Base-by-base conservation (phyloP, 1,284 basidiomycete genomes). In the Cutaneotrichosporon spelunceum region DNA sequence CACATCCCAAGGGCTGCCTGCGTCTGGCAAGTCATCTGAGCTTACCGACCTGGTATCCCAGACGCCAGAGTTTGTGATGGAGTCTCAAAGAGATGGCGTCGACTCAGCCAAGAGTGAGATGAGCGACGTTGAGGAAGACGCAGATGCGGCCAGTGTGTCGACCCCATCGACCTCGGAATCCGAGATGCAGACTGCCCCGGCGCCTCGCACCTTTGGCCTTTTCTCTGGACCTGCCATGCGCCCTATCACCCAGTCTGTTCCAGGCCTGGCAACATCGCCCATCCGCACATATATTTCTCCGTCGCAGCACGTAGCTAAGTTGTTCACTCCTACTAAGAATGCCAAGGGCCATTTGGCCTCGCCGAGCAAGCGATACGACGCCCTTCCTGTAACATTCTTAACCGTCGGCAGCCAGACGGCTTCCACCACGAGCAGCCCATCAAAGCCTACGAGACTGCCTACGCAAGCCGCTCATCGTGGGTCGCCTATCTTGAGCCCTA, bases 71-170 rank as follows among this genome's bases (percentile, higher is more conserved):
- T 53, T 39, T 16, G 52, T 23, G 11, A 53, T 26, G 7, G 54
- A 56, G 39, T 29, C 54, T 5, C 24, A 39, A 13, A 34, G 16
- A 21, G 53, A 54, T 14, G 24, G 19, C 11, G 19, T 26, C 34
- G 55, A 47, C 11, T 45, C 55, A 3, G 21, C 55, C 13, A 30
- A 49, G 14, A 16, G 27, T 3, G 44, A 49, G 13, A 16, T 36
- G 47, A 57, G 56, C 33, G 56, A 57, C 23, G 21, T n/a, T 4
- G 30, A n/a, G n/a, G 45, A 49, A 30, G 56, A 39, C 23, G 23
- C 26, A 14, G 56, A 57, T 13, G 47, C 23, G 24, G 9, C 24
- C 8, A 29, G 29, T 27, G 47, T 57, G 21, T 55, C 53, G 10
- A 55, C 53, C 4, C 53, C 53, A 8, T 19, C 53, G 4, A 54